Evolutionary conservation across 1,284 basidiomycete genomes (phyloP).

Genomic region (Cutaneotrichosporon spelunceum): DNA sequence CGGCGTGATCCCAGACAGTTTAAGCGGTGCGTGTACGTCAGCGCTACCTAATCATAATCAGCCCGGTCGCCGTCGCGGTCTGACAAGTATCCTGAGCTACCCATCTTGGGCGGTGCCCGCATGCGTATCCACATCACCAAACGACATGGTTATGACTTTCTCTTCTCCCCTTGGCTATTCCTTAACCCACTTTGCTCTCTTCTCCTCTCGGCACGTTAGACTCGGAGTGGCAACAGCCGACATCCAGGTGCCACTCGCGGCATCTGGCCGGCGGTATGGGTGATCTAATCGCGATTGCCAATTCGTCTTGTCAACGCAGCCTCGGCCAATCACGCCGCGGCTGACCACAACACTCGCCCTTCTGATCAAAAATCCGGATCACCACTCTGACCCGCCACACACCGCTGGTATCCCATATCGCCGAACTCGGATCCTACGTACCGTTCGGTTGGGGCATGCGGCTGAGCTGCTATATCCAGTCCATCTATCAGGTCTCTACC

Average conservation of each 20-base stretch:
- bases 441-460: not conserved
- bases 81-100: no score
- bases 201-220: no score
- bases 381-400: not conserved
- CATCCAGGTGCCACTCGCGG: not conserved
- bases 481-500: not conserved
- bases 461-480: not conserved
- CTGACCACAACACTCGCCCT: not conserved
- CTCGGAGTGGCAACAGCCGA: not conserved
- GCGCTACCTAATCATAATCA: no score
- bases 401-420: not conserved
- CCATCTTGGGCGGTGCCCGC: no score
- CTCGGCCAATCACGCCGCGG: not conserved
- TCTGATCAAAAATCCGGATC: not conserved
- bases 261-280: not conserved
- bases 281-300: slow-evolving; percentile 1
- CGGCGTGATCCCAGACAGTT: not conserved
- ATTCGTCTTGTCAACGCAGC: not conserved
- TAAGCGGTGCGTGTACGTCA: not conserved
- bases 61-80: no score
- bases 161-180: no score
- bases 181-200: no score
- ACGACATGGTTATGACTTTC: no score
- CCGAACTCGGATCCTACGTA: not conserved
- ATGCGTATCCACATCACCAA: no score